These are phyloP conservation scores for Cryptococcus neoformans DNA, from an alignment of 1,284 basidiomycete genomes.

Conservation along the genomic window DNA sequence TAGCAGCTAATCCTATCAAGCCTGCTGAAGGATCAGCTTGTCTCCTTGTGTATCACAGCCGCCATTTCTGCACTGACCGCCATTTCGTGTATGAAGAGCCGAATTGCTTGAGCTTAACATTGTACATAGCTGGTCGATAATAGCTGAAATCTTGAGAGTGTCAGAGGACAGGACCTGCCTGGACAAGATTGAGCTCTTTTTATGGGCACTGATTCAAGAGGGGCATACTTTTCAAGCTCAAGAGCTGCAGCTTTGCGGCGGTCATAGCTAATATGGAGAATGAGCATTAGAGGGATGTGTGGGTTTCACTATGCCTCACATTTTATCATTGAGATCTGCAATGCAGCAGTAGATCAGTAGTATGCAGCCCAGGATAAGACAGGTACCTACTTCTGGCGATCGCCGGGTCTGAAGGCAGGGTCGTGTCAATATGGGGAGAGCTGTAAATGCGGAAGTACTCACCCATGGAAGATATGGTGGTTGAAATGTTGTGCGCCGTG, in stretches of 20 bases:
- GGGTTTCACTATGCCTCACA: slow-evolving; percentile 23
- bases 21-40: slow-evolving; percentile 15
- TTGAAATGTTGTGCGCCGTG: too few relatives aligned
- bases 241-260: slow-evolving; percentile 93
- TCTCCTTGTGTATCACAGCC: neutral
- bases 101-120: slow-evolving; percentile 81
- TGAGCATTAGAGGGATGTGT: slow-evolving; percentile 46
- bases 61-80: slow-evolving; percentile 54
- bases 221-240: slow-evolving; percentile 82
- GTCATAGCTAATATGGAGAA: slow-evolving; percentile 66
- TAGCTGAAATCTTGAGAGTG: slow-evolving; percentile 72
- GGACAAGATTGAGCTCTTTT: neutral
- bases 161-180: slow-evolving; percentile 84
- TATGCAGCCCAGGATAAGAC: too few relatives aligned
- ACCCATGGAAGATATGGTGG: too few relatives aligned
- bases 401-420: too few relatives aligned
- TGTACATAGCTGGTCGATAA: slow-evolving; percentile 91
- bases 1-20: slow-evolving; percentile 92
- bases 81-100: slow-evolving; percentile 85
- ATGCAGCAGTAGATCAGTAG: neutral
- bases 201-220: too few relatives aligned
- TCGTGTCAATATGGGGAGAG: too few relatives aligned
- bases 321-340: slow-evolving; percentile 50
- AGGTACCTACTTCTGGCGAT: too few relatives aligned
- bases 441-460: too few relatives aligned